Evolutionary conservation across 768 basidiomycete species (phyloP), one percentile per base, ranked within the genome.

Genomic region (Tremella yokohamensis): DNA sequence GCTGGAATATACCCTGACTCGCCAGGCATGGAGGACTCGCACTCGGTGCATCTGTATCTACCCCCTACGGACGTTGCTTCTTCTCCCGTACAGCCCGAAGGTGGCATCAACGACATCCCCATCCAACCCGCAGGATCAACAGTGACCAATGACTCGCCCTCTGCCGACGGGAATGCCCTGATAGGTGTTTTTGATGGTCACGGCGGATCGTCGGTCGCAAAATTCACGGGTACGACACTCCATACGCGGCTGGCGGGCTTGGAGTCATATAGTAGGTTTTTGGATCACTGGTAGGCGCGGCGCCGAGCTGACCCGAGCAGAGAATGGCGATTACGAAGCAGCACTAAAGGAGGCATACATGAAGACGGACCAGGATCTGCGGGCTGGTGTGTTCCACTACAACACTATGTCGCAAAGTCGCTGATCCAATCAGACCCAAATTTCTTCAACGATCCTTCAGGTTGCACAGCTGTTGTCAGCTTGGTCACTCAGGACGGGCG

Each of bases 181-280:
- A 96, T 98, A 69, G 94, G 88, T 25, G 93, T 99, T 1, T 98
- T 96, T 72, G 96, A 99, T 78, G 96, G 96, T 26, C 96, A 99
- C 74, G 96, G 96, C 60, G 96, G 94, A 90, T 68, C 70, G 8
- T 57, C 71, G 16, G 75, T 72, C n/a, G 75, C 75, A 12, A 74
- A 74, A 54, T 76, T 70, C 57, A 64, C 73, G 1, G 75, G 75
- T 25, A 76, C 71, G 25, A 74, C 75, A 15, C 56, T 76, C 40
- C 75, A 76, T 56, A 63, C 57, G 11, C 55, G 75, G 22, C 60
- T 76, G 49, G 60, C 69, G 1, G 68, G 57, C 1, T 54, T 74
- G 49, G 68, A 71, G 8, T 50, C 70, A 19, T 76, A 76, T 57
- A 73, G 75, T 74, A 52, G 42, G 75, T 73, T 2, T 3, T 53